Percentiles rank a stretch among this genome's conserved stretches.
Evolutionary conservation across 768 basidiomycete genomes (phyloP).

Genomic region (Lentinula guzmanii): DNA sequence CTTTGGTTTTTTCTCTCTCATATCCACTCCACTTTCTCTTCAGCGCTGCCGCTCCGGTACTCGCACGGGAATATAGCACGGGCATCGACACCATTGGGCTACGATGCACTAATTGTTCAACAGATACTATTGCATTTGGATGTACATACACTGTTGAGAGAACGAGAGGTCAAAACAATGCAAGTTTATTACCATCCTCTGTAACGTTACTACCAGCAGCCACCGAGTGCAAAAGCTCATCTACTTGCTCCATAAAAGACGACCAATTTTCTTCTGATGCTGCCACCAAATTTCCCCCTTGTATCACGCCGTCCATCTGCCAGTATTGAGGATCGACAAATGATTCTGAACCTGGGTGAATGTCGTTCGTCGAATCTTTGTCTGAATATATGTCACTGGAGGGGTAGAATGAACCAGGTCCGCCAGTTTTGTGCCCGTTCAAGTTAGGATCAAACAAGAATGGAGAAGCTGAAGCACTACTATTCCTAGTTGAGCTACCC

Average conservation of each 20-base stretch:
- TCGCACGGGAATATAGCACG: too few relatives aligned
- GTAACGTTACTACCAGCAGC: neutral
- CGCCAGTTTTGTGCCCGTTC: neutral
- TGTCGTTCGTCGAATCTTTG: too few relatives aligned
- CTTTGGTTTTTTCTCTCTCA: too few relatives aligned
- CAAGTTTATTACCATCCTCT: neutral
- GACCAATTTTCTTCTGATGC: constrained; percentile 1
- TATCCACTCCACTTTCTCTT: too few relatives aligned
- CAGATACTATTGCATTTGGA: too few relatives aligned
- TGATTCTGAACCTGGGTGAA: neutral
- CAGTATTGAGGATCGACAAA: neutral
- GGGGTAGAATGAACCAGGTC: neutral
- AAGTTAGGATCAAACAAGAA: neutral
- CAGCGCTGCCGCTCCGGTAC: too few relatives aligned
- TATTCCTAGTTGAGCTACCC: neutral
- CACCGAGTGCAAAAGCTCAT: neutral
- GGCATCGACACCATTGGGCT: too few relatives aligned
- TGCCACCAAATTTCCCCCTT: neutral
- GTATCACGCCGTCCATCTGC: neutral
- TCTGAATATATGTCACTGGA: neutral
- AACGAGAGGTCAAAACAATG: neutral
- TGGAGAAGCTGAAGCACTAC: neutral
- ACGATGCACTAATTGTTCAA: too few relatives aligned
- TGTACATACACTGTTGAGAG: too few relatives aligned
- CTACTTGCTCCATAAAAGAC: neutral